phyloP scores from a whole-genome alignment of 768 basidiomycete genomes.

The Rhizopogon vinicolor region DNA sequence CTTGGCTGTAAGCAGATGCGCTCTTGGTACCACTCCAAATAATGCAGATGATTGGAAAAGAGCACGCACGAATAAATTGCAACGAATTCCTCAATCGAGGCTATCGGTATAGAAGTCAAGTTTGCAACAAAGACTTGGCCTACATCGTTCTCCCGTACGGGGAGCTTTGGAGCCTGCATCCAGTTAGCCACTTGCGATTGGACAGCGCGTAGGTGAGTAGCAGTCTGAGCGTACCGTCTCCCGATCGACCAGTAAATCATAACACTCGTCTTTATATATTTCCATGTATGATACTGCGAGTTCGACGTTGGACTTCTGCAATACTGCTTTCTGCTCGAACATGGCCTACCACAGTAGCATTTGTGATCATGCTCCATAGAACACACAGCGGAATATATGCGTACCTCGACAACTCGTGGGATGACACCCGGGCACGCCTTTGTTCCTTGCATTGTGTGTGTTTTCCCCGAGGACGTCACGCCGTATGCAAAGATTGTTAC shows the following conservation, averaged over 20 bases:
- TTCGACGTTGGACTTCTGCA: slow-evolving; percentile 39
- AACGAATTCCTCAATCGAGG: slow-evolving; percentile 44
- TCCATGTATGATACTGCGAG: slow-evolving; percentile 77
- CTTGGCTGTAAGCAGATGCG: slow-evolving; percentile 39
- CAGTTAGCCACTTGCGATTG: neutral
- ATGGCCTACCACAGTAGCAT: slow-evolving; percentile 38
- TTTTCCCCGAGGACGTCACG: slow-evolving; percentile 89
- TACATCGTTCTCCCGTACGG: slow-evolving; percentile 46
- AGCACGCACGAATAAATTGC: slow-evolving; percentile 38
- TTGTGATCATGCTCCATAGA: neutral
- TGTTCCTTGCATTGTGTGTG: slow-evolving; percentile 89
- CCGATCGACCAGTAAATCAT: slow-evolving; percentile 74
- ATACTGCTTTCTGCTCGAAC: slow-evolving; percentile 43
- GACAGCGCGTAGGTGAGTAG: neutral
- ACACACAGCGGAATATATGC: slow-evolving; percentile 12
- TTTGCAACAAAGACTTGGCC: slow-evolving; percentile 56
- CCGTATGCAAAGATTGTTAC: slow-evolving; percentile 90
- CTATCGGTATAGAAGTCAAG: slow-evolving; percentile 33
- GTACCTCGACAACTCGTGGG: slow-evolving; percentile 70
- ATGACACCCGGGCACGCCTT: slow-evolving; percentile 76
- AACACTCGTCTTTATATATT: slow-evolving; percentile 89
- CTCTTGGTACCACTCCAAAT: neutral
- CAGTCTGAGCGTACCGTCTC: slow-evolving; percentile 47
- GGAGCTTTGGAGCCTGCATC: slow-evolving; percentile 47
- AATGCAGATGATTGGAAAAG: neutral